Base-by-base conservation (phyloP, 1,139 yeast genomes). In the Geotrichum australiense region DNA sequence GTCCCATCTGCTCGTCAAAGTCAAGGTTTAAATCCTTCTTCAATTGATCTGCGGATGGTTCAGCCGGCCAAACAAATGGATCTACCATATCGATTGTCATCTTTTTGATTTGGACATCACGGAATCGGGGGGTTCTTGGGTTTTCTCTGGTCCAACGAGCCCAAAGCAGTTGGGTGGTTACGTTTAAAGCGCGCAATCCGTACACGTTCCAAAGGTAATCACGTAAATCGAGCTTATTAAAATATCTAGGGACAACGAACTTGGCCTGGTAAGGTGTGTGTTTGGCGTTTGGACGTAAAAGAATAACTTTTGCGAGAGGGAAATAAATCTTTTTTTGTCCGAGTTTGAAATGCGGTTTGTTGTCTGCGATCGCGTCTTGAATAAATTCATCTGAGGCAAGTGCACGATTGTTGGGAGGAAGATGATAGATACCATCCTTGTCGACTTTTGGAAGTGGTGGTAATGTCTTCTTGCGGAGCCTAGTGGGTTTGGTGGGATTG, bases 181-280 rank as follows among this genome's bases (percentile, higher is more conserved):
- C 75, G 59, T 84, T 85, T 60, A 86, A 71, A 0, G 94, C 96
- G 55, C 96, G 73, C 52, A 89, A 70, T 2, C 94, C 94, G 57
- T 89, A 89, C 4, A 89, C 70, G 57, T 87, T 78, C 76, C 80
- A 89, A 51, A 89, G 70, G 58, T 89, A 89, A 66, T 89, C 97
- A 62, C 96, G 74, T 53, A 89, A 71, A 59, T 87, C 96, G 66
- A 87, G 70, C 63, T 86, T 86, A 67, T 89, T 89, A 71, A 87
- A 86, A 47, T 84, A 76, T 58, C 85, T 78, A 19, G 97, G 96
- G 24, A 89, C 96, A 52, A 84, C 76, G 60, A 89, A 89, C 63
- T 86, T 87, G 39, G 96, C 96, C 63, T 87, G 96, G 64, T 80
- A 86, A 40, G 97, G 97, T 0, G 96, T 84, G 63, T 85, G 94